These are phyloP conservation scores for Fusarium camptoceras DNA, from an alignment of 2,329 filamentous ascomycete species.

Conservation along the genomic window DNA sequence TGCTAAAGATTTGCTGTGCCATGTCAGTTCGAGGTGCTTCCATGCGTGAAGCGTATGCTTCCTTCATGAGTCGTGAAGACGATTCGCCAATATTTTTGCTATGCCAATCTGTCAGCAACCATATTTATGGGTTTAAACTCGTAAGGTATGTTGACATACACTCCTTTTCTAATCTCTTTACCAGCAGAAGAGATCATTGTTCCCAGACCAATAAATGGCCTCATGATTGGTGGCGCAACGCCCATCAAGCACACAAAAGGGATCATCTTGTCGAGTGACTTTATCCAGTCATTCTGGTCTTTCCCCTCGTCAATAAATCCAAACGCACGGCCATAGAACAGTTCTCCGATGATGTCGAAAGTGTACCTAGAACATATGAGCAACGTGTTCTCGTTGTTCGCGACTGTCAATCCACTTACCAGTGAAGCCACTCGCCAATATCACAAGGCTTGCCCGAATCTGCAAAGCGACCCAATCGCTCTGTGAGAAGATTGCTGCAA, in stretches of 20 bases:
- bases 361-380: background rate
- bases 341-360: background rate
- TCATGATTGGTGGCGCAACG: background rate
- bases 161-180: background rate
- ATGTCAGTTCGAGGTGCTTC: too few relatives aligned
- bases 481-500: background rate
- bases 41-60: too few relatives aligned
- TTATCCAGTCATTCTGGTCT: background rate
- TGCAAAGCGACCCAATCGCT: background rate
- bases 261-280: background rate
- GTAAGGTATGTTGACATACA: too few relatives aligned
- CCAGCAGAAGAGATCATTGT: background rate
- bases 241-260: background rate
- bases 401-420: too few relatives aligned
- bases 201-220: background rate
- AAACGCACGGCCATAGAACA: background rate
- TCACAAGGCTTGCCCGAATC: background rate
- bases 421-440: background rate
- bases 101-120: too few relatives aligned
- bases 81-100: too few relatives aligned
- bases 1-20: too few relatives aligned
- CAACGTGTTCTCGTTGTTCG: too few relatives aligned
- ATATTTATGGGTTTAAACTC: too few relatives aligned
- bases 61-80: too few relatives aligned
- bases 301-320: background rate